Base-by-base conservation (phyloP, 805 yeast genomes). In the Yamadazyma nakazawae region DNA sequence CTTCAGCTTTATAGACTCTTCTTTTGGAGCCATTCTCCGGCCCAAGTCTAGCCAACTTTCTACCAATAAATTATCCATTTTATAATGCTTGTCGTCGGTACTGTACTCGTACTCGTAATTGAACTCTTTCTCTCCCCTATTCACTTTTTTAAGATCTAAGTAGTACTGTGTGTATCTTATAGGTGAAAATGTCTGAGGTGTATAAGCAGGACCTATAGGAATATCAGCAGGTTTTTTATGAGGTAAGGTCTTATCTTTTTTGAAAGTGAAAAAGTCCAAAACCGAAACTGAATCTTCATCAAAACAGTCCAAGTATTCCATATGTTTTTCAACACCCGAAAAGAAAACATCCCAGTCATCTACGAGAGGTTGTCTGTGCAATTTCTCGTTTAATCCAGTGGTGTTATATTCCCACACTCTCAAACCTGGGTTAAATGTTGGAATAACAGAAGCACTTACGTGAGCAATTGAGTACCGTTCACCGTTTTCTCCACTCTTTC, bases 371-470 rank as follows among this genome's bases (percentile, higher is more conserved):
- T 37, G 42, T 34, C 32, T 37, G 18, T 40, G 28, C 16, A 41
- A 14, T 19, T 12, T 21, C 19, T 16, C 6, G n/a, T 61, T 67
- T 39, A 85, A 59, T 1, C 74, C 84, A 0, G 88, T 76, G 32
- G 79, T 77, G 58, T 88, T 88, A 62, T 88, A 88, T 61, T 88
- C 96, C 94, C 95, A 88, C 2, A 88, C 81, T 52, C 96, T 72
- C 50, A 88, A 59, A 5, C 90, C 88, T 5, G 96, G 90, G 54
- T 86, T 87, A 66, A 83, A 89, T 0, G 95, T 88, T 2, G 96
- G 96, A 12, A 89, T 79, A 12, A 88, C 80, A 46, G 91, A 84
- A 1, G 90, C 82, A 2, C 82, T 75, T 13, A 88, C 79, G 57
- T 81, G 85, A 0, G 85, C 82, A 43, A 88, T 69, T 0, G 89